phyloP scores from a whole-genome alignment of 768 basidiomycete species.

The Lentinula boryana region DNA sequence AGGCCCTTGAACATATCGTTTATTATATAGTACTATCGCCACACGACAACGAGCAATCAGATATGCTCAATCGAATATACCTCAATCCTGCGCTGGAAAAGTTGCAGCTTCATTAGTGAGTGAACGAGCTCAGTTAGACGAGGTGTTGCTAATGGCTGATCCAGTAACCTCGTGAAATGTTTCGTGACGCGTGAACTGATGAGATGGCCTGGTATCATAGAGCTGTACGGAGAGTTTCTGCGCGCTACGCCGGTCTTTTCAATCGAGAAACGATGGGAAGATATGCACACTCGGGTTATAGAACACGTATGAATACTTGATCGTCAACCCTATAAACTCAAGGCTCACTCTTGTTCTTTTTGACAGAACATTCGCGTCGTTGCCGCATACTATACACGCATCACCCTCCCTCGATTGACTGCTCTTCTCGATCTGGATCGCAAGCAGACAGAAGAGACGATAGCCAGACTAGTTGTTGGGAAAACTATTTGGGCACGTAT shows the following conservation, averaged over 20 bases:
- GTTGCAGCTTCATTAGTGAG: conserved; percentile 81
- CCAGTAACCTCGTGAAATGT: conserved; percentile 90
- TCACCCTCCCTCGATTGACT: conserved; percentile 77
- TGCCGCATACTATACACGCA: conserved; percentile 90
- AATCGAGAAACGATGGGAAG: conserved; percentile 81
- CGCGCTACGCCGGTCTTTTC: conserved; percentile 78
- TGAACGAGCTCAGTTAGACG: conserved; percentile 2
- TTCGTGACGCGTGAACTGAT: conserved; percentile 91
- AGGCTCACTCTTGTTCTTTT: conserved; percentile 4
- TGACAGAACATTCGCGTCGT: conserved; percentile 91
- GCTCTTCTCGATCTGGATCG: conserved; percentile 80
- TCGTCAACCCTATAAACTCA: background rate
- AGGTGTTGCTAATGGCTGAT: conserved; percentile 10
- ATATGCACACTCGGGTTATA: conserved; percentile 90
- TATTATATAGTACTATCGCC: conserved; percentile 92
- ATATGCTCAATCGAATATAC: conserved; percentile 89
- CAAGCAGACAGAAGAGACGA: conserved; percentile 80
- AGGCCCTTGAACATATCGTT: conserved; percentile 93
- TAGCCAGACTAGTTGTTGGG: conserved; percentile 86
- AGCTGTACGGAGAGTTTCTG: conserved; percentile 80
- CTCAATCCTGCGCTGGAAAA: conserved; percentile 74
- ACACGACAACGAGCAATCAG: conserved; percentile 95
- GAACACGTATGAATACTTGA: conserved; percentile 71
- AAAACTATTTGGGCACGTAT: conserved; percentile 92
- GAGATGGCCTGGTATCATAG: conserved; percentile 94